A percentile compares a stretch with the other conserved stretches of the same genome.
phyloP scores from a whole-genome alignment of 2,329 filamentous ascomycete genomes.

The Xylariaceae sp. region DNA sequence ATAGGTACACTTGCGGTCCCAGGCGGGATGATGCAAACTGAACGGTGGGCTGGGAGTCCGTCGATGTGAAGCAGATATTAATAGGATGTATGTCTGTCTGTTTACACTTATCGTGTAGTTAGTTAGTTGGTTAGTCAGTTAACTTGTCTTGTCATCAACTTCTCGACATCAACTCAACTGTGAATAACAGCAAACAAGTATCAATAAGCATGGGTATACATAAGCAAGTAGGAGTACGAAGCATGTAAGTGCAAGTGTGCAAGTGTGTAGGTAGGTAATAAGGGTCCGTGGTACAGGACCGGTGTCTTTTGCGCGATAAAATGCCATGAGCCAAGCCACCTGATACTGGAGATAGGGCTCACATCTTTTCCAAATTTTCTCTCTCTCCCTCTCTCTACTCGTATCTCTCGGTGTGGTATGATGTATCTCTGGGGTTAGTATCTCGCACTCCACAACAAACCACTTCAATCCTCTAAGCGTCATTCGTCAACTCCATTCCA shows the following conservation, averaged over 20 bases:
- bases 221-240: too few species aligned
- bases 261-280: neutral
- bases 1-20: neutral
- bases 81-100: too few species aligned
- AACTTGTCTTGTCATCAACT: too few species aligned
- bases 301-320: conserved; percentile 14
- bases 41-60: conserved; percentile 19
- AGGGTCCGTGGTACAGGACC: conserved; percentile 9
- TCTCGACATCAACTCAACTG: too few species aligned
- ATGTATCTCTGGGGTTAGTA: too few species aligned
- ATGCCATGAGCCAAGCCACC: conserved; percentile 16
- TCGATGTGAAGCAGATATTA: conserved; percentile 11
- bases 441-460: neutral
- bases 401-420: too few species aligned
- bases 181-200: too few species aligned
- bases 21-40: conserved; percentile 10
- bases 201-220: too few species aligned
- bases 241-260: neutral
- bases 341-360: conserved; percentile 6
- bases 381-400: neutral
- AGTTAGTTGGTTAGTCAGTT: too few species aligned
- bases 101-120: too few species aligned
- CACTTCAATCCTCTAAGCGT: conserved; percentile 1
- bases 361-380: neutral
- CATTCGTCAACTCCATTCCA: conserved; percentile 1